Evolutionary conservation across 257 asterid genomes (phyloP), one percentile per base, ranked within the genome.

Genomic region (Coffea eugenioides): DNA sequence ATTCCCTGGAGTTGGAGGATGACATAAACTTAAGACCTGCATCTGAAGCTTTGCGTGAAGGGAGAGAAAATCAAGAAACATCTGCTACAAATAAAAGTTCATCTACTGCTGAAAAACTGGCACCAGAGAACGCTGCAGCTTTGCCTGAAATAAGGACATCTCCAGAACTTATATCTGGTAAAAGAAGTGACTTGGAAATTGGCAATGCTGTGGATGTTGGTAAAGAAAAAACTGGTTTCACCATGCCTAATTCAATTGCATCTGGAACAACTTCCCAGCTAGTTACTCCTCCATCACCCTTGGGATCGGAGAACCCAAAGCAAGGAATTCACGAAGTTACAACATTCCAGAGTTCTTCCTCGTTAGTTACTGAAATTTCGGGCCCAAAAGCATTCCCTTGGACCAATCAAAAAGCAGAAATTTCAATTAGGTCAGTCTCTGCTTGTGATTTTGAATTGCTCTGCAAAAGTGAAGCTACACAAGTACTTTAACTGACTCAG

Each of bases 1-100:
- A 85, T 77, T 82, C 74, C 48, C 46, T 80, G 79, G 94, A 88
- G 80, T 90, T 76, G 81, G 94, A 88, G 80, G 93, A 88, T 79
- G 91, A 90, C 80, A 80, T 56, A 34, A 84, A 74, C 64, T 71
- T 84, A 59, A 83, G 87, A 68, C 83, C 72, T 82, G 82, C 88
- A 74, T 56, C 90, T 51, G 72, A 75, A 82, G 68, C 82, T 51
- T 64, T 76, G 4, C 75, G 80, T 41, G 88, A 85, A 56, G 83
- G 81, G 76, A 82, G 78, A n/a, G 88, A 77, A 77, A 74, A 48
- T 27, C 49, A 27, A 52, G 86, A 78, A 82, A 62, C 73, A 71
- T 77, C 77, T 76, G 79, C 36, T 59, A 57, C 25, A n/a, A 86
- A 79, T 23, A 73, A 70, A 77, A 80, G 82, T 79, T 68, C 69